Conservation (phyloP, 1,284 basidiomycete species). For the Thelephora terrestris region DNA sequence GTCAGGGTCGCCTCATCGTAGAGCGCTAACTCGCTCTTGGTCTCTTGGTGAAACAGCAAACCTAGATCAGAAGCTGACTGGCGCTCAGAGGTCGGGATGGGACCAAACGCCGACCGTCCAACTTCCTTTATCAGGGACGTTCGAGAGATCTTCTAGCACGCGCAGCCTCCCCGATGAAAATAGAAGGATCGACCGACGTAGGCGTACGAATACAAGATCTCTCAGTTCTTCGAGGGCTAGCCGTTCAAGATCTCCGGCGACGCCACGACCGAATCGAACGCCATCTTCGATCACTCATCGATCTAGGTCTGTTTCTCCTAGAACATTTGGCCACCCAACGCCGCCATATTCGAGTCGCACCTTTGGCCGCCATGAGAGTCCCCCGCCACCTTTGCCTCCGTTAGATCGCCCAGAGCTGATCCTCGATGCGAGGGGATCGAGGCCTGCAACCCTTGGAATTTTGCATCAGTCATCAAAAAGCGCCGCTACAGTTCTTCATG, state of each 20-base stretch:
- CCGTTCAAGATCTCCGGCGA: constrained; percentile 18
- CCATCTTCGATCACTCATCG: constrained; percentile 15
- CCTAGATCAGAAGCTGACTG: too few relatives aligned
- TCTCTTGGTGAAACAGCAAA: too few relatives aligned
- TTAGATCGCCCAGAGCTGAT: constrained; percentile 32
- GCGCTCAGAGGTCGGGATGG: too few relatives aligned
- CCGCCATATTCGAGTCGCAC: constrained; percentile 18
- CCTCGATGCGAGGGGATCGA: neutral
- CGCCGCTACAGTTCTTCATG: too few relatives aligned
- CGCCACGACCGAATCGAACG: constrained; percentile 14
- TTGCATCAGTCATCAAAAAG: neutral
- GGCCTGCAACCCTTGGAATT: constrained; percentile 1
- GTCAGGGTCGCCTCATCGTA: too few relatives aligned
- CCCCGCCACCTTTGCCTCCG: constrained; percentile 39
- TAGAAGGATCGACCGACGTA: too few relatives aligned
- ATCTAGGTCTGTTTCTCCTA: constrained; percentile 23
- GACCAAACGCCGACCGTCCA: too few relatives aligned
- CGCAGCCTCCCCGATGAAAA: too few relatives aligned
- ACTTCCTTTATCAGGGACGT: too few relatives aligned
- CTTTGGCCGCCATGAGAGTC: constrained; percentile 16
- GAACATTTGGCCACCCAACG: constrained; percentile 30
- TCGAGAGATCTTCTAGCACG: too few relatives aligned
- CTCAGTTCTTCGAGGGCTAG: constrained; percentile 14
- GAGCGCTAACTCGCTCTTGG: too few relatives aligned
- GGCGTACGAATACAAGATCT: too few relatives aligned